phyloP scores from a whole-genome alignment of 192 early-diverging fungal genomes.

The Linnemannia exigua region DNA sequence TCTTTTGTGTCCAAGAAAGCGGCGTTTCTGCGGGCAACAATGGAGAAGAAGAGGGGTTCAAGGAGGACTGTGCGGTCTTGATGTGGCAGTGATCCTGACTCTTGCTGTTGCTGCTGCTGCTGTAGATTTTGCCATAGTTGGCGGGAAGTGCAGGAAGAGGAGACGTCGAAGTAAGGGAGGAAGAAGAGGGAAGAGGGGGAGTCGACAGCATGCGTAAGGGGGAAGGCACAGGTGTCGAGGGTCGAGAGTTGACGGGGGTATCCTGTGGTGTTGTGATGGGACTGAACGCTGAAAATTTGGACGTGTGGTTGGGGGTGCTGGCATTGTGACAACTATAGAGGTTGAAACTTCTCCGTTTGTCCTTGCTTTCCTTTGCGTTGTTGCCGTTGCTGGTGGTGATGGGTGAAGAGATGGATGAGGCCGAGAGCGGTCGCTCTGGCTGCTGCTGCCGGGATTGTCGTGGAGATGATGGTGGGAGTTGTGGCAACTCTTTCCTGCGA shows the following conservation, averaged over 20 bases:
- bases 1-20: conserved; percentile 28
- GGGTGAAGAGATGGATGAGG: conserved; percentile 14
- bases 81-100: neutral
- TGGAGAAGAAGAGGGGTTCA: conserved; percentile 3
- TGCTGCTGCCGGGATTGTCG: conserved; percentile 1
- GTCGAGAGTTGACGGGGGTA: conserved; percentile 42
- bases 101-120: neutral
- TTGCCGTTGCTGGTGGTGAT: neutral
- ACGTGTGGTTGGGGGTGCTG: conserved; percentile 38
- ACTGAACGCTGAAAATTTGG: conserved; percentile 25
- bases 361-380: conserved; percentile 16
- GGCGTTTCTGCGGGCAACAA: conserved; percentile 32
- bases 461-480: conserved; percentile 26
- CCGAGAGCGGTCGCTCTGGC: conserved; percentile 18
- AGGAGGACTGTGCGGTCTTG: conserved; percentile 16
- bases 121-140: conserved; percentile 10
- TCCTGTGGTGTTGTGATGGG: conserved; percentile 32
- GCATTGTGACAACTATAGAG: conserved; percentile 38
- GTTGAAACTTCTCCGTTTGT: conserved; percentile 34
- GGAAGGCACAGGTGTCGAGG: conserved; percentile 39
- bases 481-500: conserved; percentile 39
- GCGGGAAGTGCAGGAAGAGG: neutral
- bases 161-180: neutral
- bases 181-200: neutral
- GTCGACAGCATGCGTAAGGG: conserved; percentile 24